Evolutionary conservation across 129 eudicot species (phyloP).

Genomic region (Chrysanthemum lavandulifolium): DNA sequence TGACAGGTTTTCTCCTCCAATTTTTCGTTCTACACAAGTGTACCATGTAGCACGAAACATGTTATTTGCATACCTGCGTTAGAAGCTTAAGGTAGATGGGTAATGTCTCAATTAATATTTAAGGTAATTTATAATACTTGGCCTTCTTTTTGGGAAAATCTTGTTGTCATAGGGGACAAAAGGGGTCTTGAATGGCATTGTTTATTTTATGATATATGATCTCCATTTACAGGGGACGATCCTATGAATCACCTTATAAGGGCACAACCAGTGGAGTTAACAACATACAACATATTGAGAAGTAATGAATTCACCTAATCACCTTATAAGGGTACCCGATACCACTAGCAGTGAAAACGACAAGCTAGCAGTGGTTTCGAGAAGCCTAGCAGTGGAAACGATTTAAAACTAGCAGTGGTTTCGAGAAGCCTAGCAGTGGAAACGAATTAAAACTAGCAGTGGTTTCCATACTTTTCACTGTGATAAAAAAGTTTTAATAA

Average conservation of each 20-base stretch:
- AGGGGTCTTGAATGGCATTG: not conserved
- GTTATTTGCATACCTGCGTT: not conserved
- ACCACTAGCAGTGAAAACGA: too few species aligned
- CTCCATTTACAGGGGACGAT: slow-evolving; percentile 8
- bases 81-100: slow-evolving; percentile 1
- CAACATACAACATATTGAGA: too few species aligned
- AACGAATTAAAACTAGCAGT: too few species aligned
- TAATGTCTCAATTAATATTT: slow-evolving; percentile 21
- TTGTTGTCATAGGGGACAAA: slow-evolving; percentile 10
- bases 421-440: too few species aligned
- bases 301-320: too few species aligned
- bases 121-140: slow-evolving; percentile 5
- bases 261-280: too few species aligned
- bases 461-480: too few species aligned
- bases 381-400: too few species aligned
- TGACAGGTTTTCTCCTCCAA: slow-evolving; percentile 20
- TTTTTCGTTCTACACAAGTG: slow-evolving; percentile 20
- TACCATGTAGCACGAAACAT: not conserved
- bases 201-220: not conserved
- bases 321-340: too few species aligned
- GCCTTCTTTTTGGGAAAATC: slow-evolving; percentile 9
- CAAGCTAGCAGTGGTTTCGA: too few species aligned
- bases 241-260: not conserved
- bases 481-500: too few species aligned
- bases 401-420: too few species aligned